Conservation (phyloP, 2,329 filamentous ascomycete genomes). For the Cryoendolithus antarcticus region DNA sequence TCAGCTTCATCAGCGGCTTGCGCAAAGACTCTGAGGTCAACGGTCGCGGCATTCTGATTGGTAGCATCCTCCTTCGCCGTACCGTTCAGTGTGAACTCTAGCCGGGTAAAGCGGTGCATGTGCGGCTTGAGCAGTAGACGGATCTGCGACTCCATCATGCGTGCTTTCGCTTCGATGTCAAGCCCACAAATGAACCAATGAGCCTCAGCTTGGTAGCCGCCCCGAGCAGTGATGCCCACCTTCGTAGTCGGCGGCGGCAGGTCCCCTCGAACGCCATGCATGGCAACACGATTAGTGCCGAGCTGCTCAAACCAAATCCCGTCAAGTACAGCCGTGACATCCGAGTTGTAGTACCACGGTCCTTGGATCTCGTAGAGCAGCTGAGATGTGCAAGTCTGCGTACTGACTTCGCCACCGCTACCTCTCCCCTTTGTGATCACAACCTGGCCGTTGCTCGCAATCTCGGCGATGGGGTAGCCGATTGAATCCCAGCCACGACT, state of each 20-base stretch:
- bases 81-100: constrained; percentile 30
- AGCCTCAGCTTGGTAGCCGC: constrained; percentile 36
- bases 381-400: constrained; percentile 41
- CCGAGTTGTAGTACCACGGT: constrained; percentile 45
- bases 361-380: constrained; percentile 45
- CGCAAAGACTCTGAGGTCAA: constrained; percentile 33
- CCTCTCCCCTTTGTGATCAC: constrained; percentile 27
- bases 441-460: constrained; percentile 24
- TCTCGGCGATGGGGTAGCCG: constrained; percentile 26
- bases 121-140: constrained; percentile 27
- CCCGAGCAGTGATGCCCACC: constrained; percentile 34
- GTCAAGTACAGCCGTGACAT: constrained; percentile 41
- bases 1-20: constrained; percentile 18
- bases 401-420: constrained; percentile 26
- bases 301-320: constrained; percentile 41
- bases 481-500: constrained; percentile 30
- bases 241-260: constrained; percentile 41
- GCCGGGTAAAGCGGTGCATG: constrained; percentile 23
- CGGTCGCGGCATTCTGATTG: constrained; percentile 36
- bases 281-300: constrained; percentile 35
- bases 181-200: constrained; percentile 34
- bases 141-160: constrained; percentile 34
- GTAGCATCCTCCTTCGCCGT: constrained; percentile 31
- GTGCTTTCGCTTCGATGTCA: constrained; percentile 34
- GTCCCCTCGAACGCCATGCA: constrained; percentile 32